Conservation (phyloP, 163 green algal genomes). For the Chlorella variabilis region DNA sequence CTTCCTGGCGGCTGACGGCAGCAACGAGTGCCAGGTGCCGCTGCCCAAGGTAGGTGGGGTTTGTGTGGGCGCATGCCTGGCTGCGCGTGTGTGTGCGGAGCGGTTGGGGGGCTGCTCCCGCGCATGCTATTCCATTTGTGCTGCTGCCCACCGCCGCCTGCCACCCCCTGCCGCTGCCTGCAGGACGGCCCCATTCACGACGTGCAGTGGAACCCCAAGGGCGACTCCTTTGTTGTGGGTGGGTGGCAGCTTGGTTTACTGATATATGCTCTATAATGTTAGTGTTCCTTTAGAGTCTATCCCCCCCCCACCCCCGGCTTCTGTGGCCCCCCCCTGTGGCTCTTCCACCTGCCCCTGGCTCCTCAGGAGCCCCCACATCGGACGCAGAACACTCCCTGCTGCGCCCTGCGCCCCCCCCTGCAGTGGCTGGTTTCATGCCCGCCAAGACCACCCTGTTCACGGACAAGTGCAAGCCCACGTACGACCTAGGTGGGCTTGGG, state of each 20-base stretch:
- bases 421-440: conserved; percentile 90
- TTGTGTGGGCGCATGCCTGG: not conserved
- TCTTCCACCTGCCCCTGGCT: no score
- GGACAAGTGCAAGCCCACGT: conserved; percentile 81
- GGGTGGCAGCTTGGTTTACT: no score
- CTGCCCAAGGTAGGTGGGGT: conserved; percentile 71
- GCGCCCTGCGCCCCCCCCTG: not conserved
- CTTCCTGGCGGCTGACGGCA: conserved; percentile 83
- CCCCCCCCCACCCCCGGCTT: no score
- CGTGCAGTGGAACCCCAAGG: conserved; percentile 90
- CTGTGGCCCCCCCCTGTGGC: not conserved
- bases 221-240: conserved; percentile 74
- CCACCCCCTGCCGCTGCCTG: not conserved
- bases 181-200: conserved; percentile 94
- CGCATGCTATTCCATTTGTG: no score
- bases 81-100: not conserved
- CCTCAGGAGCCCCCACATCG: no score
- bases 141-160: not conserved
- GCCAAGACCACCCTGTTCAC: conserved; percentile 86
- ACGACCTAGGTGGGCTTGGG: conserved; percentile 84
- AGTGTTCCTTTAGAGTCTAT: no score
- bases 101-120: not conserved
- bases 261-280: no score
- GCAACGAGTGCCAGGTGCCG: conserved; percentile 68
- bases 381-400: no score